Base-by-base conservation (phyloP, 2,329 filamentous ascomycete species). In the Blastomyces emzantsi region DNA sequence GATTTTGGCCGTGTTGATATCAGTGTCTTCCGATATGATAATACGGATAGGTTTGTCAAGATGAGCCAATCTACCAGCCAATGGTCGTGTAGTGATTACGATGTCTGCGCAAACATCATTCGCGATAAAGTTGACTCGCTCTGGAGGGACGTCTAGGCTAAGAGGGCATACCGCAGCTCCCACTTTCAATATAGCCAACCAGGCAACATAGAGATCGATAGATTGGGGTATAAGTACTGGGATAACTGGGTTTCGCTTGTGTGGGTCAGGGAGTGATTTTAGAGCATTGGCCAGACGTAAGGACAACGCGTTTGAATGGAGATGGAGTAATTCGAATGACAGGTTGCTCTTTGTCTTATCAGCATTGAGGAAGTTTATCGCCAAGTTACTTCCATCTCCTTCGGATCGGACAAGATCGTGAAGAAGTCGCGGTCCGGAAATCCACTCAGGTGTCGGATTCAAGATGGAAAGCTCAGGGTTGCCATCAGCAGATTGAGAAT, bases 151-250 rank as follows among this genome's bases (percentile, higher is more conserved):
- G 74, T 96, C 92, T 59, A 90, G 81, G 65, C 88, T 88, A 63
- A 97, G 78, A 0, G 92, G 92, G 68, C 92, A 96, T 70, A 96
- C 96, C 0, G 90, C 90, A 45, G 84, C 90, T 7, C 92, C 92
- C 15, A 87, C 86, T 73, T 92, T 92, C 57, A 96, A 79, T 62
- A 93, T 84, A 3, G 88, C 91, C 55, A 96, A 75, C 66, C 90
- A 83, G 1, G 90, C 82, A 63, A 94, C 81, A 74, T 96, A 96
- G 30, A 97, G 81, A 57, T 87, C 82, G 11, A 87, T 85, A 17
- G 85, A 89, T 75, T 96, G 92, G 1, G 88, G 87, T 19, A 95
- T 76, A 25, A 96, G 81, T 2, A 96, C 78, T 0, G 92, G 92
- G 47, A 96, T 81, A 45, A 96, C 78, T 25, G 64, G 62, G 28